Percentiles rank a stretch among this genome's conserved stretches.
Evolutionary conservation across 2,329 filamentous ascomycete species (phyloP).

Genomic region (Colletotrichum filicis): DNA sequence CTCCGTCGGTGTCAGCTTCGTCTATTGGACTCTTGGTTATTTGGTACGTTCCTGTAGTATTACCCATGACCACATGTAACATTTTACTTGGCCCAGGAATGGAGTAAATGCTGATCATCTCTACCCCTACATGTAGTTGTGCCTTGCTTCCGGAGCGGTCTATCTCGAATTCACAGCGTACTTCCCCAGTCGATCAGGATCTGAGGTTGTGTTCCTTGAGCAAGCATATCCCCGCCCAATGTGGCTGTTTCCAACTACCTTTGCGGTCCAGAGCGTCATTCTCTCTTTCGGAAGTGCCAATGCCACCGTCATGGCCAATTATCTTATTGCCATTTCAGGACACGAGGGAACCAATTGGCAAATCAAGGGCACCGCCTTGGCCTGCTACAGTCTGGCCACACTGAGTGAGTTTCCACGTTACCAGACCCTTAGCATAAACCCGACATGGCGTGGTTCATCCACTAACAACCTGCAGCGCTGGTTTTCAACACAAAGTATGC

Average conservation of each 20-base stretch:
- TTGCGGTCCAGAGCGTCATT: constrained; percentile 71
- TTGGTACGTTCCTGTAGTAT: constrained; percentile 56
- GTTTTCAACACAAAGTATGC: constrained; percentile 63
- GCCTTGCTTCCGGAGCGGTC: constrained; percentile 59
- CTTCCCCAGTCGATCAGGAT: constrained; percentile 73
- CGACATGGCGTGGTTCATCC: too few relatives aligned
- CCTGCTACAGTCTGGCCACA: constrained; percentile 66
- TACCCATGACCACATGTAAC: too few relatives aligned
- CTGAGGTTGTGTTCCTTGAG: constrained; percentile 75
- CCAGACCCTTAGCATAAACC: too few relatives aligned
- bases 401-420: not conserved
- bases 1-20: constrained; percentile 69
- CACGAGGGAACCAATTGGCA: constrained; percentile 68
- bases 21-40: constrained; percentile 73
- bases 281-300: constrained; percentile 75
- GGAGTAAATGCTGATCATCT: not conserved
- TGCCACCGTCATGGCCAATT: constrained; percentile 69
- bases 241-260: constrained; percentile 72
- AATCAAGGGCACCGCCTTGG: constrained; percentile 73
- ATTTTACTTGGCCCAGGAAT: too few relatives aligned
- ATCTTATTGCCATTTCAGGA: constrained; percentile 68
- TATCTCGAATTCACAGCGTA: constrained; percentile 75
- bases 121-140: constrained; percentile 55
- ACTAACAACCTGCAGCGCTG: not conserved
- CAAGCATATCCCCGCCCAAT: constrained; percentile 73